Evolutionary conservation across 78 protist species (phyloP).

Genomic region (Polysphondylium violaceum): DNA sequence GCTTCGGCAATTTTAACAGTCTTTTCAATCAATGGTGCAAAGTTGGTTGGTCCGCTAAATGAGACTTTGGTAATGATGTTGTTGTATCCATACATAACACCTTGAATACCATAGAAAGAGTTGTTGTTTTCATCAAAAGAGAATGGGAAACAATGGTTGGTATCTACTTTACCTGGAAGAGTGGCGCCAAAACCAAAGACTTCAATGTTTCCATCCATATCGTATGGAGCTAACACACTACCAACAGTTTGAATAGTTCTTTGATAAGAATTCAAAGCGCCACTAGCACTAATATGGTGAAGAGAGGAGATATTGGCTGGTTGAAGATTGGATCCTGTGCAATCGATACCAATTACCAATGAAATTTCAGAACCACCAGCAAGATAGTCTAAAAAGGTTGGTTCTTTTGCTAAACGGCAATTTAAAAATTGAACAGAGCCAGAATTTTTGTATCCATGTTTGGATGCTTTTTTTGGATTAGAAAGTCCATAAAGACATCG

Average conservation of each 20-base stretch:
- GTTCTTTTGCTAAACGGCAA: background rate
- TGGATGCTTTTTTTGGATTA: conserved; percentile 36
- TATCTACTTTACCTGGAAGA: background rate
- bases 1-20: background rate
- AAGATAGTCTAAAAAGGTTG: conserved; percentile 84
- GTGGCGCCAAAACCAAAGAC: conserved; percentile 92
- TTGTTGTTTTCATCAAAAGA: background rate
- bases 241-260: background rate
- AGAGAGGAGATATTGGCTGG: conserved; percentile 55
- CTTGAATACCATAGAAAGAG: conserved; percentile 29
- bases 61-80: conserved; percentile 1
- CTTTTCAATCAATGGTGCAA: conserved; percentile 58
- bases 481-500: background rate
- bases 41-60: conserved; percentile 78
- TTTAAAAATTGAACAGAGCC: conserved; percentile 73
- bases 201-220: conserved; percentile 84
- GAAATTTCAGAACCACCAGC: conserved; percentile 78
- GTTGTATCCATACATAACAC: conserved; percentile 42
- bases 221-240: conserved; percentile 76
- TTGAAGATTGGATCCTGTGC: conserved; percentile 87
- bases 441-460: conserved; percentile 23
- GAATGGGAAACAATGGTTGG: conserved; percentile 85
- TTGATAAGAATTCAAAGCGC: conserved; percentile 9
- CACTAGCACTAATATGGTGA: conserved; percentile 65
- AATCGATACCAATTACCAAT: conserved; percentile 91